These are phyloP conservation scores for Eucalyptus tenuipes DNA, from an alignment of 345 rosid genomes.

Conservation along the genomic window DNA sequence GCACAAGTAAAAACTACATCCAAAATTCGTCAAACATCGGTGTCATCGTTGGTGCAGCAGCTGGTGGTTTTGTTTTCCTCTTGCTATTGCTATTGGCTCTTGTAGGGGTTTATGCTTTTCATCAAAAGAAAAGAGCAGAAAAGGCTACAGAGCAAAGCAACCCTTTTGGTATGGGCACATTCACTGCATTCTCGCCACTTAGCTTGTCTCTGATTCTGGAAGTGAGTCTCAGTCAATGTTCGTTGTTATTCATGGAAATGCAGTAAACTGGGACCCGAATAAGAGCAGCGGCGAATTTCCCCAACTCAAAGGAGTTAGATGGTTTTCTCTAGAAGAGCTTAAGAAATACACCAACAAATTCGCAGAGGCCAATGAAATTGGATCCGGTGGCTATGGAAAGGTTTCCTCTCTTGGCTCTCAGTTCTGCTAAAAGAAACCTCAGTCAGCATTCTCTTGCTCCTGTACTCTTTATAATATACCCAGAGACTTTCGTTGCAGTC, in stretches of 20 bases:
- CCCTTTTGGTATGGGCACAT: slow-evolving; percentile 50
- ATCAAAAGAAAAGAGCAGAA: slow-evolving; percentile 65
- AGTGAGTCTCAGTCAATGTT: background rate
- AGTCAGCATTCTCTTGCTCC: background rate
- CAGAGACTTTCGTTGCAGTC: background rate
- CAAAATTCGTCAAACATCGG: slow-evolving; percentile 22
- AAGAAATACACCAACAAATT: slow-evolving; percentile 59
- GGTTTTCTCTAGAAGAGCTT: slow-evolving; percentile 65
- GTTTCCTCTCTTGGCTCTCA: slow-evolving; percentile 7
- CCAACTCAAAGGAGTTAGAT: slow-evolving; percentile 63
- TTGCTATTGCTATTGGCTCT: slow-evolving; percentile 30
- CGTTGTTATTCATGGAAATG: background rate
- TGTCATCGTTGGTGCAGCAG: slow-evolving; percentile 61
- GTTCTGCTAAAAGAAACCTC: background rate
- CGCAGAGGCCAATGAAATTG: slow-evolving; percentile 53
- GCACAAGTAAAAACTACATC: background rate
- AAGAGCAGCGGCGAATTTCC: slow-evolving; percentile 52
- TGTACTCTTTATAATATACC: background rate
- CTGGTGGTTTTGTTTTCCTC: slow-evolving; percentile 39
- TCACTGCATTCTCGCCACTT: background rate
- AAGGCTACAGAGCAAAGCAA: slow-evolving; percentile 47
- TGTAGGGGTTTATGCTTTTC: slow-evolving; percentile 60
- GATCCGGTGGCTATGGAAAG: slow-evolving; percentile 94
- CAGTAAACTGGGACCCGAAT: slow-evolving; percentile 60
- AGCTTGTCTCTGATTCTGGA: background rate